Conservation (phyloP, 257 asterid genomes). For the Gynochthodes officinalis region DNA sequence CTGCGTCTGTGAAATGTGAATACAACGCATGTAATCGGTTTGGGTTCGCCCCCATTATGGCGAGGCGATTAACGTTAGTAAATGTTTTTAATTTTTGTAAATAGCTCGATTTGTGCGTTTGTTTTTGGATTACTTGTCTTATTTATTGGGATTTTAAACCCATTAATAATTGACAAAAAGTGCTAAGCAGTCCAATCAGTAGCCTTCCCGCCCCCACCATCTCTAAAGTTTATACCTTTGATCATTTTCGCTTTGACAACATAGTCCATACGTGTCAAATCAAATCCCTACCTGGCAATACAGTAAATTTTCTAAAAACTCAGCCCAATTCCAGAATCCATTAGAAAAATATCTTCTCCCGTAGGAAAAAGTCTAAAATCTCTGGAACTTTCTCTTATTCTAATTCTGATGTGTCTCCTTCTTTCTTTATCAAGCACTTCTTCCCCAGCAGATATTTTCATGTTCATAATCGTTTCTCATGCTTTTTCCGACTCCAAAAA, state of each 20-base stretch:
- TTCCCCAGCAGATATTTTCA: background rate
- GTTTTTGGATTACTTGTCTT: too few relatives aligned
- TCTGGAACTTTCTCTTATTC: constrained; percentile 53
- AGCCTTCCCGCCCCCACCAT: background rate
- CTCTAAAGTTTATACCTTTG: background rate
- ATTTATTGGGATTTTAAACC: too few relatives aligned
- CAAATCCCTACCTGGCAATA: constrained; percentile 34
- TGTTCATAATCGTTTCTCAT: background rate
- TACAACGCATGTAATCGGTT: background rate
- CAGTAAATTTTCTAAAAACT: constrained; percentile 10
- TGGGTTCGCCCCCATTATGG: constrained; percentile 17
- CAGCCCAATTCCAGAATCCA: constrained; percentile 9
- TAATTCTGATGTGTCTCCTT: background rate
- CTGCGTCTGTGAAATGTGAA: too few relatives aligned
- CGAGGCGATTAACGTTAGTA: constrained; percentile 6
- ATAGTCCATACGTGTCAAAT: background rate
- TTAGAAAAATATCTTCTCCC: constrained; percentile 47
- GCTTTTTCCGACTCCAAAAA: background rate
- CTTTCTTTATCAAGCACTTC: background rate
- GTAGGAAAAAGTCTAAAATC: constrained; percentile 1
- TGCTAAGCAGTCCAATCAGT: too few relatives aligned
- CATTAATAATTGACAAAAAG: too few relatives aligned
- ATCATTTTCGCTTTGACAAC: background rate
- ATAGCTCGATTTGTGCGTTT: too few relatives aligned
- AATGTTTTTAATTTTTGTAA: background rate